Evolutionary conservation across 2,329 filamentous ascomycete species (phyloP), one percentile per base, ranked within the genome.

Genomic region (Herpotrichia juniperi): DNA sequence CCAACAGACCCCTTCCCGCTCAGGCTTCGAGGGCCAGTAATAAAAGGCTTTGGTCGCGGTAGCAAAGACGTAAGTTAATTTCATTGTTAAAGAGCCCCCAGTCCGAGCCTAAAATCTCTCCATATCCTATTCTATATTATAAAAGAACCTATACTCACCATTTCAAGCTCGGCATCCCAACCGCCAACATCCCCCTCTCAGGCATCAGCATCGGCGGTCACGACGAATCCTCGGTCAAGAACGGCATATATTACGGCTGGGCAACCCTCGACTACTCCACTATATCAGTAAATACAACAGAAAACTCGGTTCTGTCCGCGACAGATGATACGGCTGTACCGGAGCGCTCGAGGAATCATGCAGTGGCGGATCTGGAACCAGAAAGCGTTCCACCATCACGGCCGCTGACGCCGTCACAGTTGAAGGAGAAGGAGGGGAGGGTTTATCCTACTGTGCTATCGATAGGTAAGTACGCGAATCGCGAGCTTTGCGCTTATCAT

Each of bases 171-270:
- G 93, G 93, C 63, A 97, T 97, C 72, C 94, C 94, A 2, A 97
- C 94, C 1, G 94, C 94, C 71, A 99, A 97, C 79, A 88, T 89
- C 66, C 86, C 86, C 8, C 76, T 87, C 53, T 80, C 81, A 12
- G 83, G 83, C 24, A 86, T 97, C 39, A 86, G 86, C 64, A 88
- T 93, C 45, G 87, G 89, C 73, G 80, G 82, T 48, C 66, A 84
- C 64, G 73, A 81, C 6, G 78, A 83, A 60, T 80, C 89, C 48
- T 79, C 84, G 60, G 80, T 90, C 48, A 79, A 84, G 51, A 90
- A 87, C 1, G 94, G 94, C 59, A 90, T 97, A 58, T 97, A 97
- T 82, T 97, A 93, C 71, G 94, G 94, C 67, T 96, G 90, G 80
- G 91, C 91, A 4, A 85, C 89, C 0, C 83, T 97, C 26, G 80